Conservation (phyloP, 1,284 basidiomycete species). For the Microbotryum violaceum region DNA sequence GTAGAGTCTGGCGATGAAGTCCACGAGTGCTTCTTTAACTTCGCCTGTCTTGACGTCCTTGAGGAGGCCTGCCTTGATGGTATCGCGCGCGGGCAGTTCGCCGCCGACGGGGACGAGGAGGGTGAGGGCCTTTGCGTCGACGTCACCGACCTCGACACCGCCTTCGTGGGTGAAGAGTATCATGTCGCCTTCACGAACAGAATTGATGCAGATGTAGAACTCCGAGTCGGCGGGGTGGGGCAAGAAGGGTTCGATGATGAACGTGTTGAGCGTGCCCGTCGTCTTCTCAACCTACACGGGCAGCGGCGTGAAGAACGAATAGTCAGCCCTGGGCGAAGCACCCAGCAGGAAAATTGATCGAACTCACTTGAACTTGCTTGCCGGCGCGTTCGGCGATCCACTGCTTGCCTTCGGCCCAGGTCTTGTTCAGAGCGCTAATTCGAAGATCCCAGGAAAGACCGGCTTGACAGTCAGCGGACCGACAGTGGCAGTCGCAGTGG, state of each 20-base stretch:
- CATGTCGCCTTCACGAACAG: slow-evolving; percentile 85
- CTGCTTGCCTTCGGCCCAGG: slow-evolving; percentile 58
- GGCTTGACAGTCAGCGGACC: too few relatives aligned
- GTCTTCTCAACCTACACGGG: slow-evolving; percentile 71
- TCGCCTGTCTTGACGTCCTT: slow-evolving; percentile 61
- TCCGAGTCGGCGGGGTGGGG: slow-evolving; percentile 90
- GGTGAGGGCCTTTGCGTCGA: slow-evolving; percentile 92
- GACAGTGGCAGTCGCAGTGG: background rate
- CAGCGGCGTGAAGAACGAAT: background rate
- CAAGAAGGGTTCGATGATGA: slow-evolving; percentile 97
- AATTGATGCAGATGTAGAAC: slow-evolving; percentile 98
- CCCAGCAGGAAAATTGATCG: background rate
- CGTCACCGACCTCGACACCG: slow-evolving; percentile 97
- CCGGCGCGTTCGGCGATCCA: slow-evolving; percentile 90
- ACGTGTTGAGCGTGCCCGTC: slow-evolving; percentile 90
- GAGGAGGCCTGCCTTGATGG: slow-evolving; percentile 67
- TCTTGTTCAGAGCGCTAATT: slow-evolving; percentile 63
- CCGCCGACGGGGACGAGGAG: slow-evolving; percentile 67
- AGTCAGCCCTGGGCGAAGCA: background rate
- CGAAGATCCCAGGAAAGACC: too few relatives aligned
- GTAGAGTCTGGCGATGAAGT: slow-evolving; percentile 93
- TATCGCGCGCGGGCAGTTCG: slow-evolving; percentile 67
- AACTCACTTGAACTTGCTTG: slow-evolving; percentile 74
- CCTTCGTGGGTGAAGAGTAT: slow-evolving; percentile 99
- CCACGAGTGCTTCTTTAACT: slow-evolving; percentile 79